Evolutionary conservation across 108 stramenopile genomes (phyloP).

Genomic region (Thalassiosira profunda): DNA sequence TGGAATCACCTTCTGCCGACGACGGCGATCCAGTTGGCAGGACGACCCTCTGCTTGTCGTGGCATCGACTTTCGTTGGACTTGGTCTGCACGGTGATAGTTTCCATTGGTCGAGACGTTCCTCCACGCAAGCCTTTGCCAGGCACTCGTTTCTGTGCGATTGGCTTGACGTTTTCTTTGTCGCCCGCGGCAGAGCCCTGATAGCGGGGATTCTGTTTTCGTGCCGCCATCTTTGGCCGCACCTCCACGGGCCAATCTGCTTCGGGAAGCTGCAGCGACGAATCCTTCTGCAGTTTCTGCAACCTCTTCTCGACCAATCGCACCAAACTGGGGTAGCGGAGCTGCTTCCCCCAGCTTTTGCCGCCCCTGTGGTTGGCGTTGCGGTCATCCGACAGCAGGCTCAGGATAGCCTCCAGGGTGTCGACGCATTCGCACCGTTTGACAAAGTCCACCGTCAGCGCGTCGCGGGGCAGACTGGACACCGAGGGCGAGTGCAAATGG

Average conservation of each 20-base stretch:
- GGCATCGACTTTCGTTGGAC: background rate
- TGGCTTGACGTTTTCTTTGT: slow-evolving; percentile 10
- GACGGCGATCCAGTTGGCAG: background rate
- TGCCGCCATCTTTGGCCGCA: background rate
- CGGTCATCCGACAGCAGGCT: slow-evolving; percentile 1
- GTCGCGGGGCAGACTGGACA: slow-evolving; percentile 20
- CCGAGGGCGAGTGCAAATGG: slow-evolving; percentile 15
- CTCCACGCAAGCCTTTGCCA: background rate
- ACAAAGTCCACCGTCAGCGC: slow-evolving; percentile 38
- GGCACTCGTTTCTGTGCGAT: background rate
- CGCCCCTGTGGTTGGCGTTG: too few relatives aligned
- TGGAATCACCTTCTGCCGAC: background rate
- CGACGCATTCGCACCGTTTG: slow-evolving; percentile 6
- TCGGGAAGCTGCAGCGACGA: background rate
- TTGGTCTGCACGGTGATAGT: background rate
- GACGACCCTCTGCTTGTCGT: background rate
- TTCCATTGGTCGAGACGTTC: background rate
- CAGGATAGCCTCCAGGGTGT: slow-evolving; percentile 17
- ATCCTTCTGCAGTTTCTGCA: background rate
- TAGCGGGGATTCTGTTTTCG: background rate
- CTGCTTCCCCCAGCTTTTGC: slow-evolving; percentile 21
- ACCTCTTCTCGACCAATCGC: slow-evolving; percentile 21
- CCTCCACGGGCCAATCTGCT: background rate
- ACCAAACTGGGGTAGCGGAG: slow-evolving; percentile 21
- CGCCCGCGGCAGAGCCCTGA: background rate